Base-by-base conservation (phyloP, 352 stramenopile species). In the Pythium phragmitis region DNA sequence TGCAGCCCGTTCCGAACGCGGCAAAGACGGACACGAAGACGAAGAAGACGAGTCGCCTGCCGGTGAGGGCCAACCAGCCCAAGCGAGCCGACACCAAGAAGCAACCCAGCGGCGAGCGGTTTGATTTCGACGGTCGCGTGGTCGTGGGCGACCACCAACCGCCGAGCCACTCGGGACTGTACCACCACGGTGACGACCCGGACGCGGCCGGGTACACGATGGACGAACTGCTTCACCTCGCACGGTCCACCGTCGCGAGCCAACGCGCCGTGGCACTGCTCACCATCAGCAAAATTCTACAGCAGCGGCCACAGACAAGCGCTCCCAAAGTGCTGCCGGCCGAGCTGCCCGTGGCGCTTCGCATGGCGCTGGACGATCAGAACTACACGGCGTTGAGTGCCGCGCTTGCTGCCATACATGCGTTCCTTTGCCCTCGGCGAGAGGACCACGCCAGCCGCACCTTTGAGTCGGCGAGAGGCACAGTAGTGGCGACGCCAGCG, bases 141-240 rank as follows among this genome's bases (percentile, higher is more conserved):
- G 45, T 57, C 1, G 43, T 53, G 4, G 26, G 17, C 3, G 60
- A 54, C 0, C 70, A 62, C 34, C 50, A 51, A 1, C 48, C 77
- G 5, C 76, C 80, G 8, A 58, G 66, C 19, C 77, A 89, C 49
- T 91, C 86, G 2, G 86, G 86, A 14, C 72, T 94, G 0, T 93
- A 89, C 52, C 86, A 94, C 52, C 86, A 94, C 52, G 86, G 86
- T 0, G 82, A 93, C 45, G 79, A 92, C 17, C 86, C 84, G 0
- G 74, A 92, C 0, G 76, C 70, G 28, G 73, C 86, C 2, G 86
- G 86, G 3, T 94, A 93, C 66, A 94, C 84, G 8, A 66, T 91
- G 41, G 67, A 75, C 3, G 86, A 94, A 58, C 74, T 94, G 8
- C 54, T 93, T 7, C 78, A 89, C 8, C 70, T 94, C 11, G 80